These are phyloP conservation scores for Ceratonia siliqua DNA, from an alignment of 306 rosid species.

Conservation along the genomic window DNA sequence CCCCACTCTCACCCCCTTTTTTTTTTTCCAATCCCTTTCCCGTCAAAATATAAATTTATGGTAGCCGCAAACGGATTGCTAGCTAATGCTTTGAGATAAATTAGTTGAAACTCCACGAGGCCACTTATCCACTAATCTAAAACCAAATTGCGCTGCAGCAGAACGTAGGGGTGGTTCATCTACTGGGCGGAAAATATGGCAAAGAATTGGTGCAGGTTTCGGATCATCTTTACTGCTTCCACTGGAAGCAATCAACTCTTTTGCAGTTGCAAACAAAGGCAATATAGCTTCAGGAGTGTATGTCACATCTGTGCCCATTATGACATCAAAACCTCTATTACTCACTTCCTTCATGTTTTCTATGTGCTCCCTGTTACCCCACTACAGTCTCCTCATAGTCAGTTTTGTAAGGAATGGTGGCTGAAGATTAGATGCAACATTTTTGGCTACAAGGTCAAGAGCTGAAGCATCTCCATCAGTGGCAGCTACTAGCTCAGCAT, in stretches of 20 bases:
- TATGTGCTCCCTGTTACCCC: conserved; percentile 54
- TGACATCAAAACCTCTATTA: conserved; percentile 49
- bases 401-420: conserved; percentile 44
- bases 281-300: conserved; percentile 49
- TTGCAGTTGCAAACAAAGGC: conserved; percentile 59
- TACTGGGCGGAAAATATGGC: conserved; percentile 53
- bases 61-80: conserved; percentile 51
- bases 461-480: conserved; percentile 78
- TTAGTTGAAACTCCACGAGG: conserved; percentile 22
- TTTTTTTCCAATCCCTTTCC: too few species aligned
- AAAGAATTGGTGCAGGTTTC: conserved; percentile 43
- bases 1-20: too few species aligned
- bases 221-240: conserved; percentile 4
- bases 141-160: conserved; percentile 44
- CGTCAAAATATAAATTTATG: too few species aligned
- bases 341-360: conserved; percentile 49
- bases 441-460: conserved; percentile 58
- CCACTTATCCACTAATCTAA: conserved; percentile 50
- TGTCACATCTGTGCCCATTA: conserved; percentile 62
- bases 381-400: conserved; percentile 38
- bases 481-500: conserved; percentile 62
- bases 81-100: conserved; percentile 34
- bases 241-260: conserved; percentile 42
- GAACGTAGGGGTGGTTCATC: conserved; percentile 54
- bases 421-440: conserved; percentile 58